A percentile compares a stretch with the other conserved stretches of the same genome.
These are phyloP conservation scores for Pisolithus orientalis DNA, from an alignment of 768 basidiomycete species.

Conservation along the genomic window DNA sequence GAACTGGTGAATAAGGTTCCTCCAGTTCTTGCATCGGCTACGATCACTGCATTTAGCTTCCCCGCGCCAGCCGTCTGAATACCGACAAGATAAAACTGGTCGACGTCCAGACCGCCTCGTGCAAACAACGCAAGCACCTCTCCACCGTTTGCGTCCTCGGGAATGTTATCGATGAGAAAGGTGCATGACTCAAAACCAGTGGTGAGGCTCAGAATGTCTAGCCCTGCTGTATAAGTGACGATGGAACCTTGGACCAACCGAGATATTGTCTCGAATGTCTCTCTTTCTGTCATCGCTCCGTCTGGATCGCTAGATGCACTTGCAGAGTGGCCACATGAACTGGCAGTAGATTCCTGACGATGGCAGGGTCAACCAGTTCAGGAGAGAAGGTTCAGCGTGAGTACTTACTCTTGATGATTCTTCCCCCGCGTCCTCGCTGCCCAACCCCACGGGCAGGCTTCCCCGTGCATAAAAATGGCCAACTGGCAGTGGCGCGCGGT, in stretches of 20 bases:
- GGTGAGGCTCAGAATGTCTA: conserved; percentile 38
- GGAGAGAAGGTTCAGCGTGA: too few species aligned
- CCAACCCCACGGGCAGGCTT: background rate
- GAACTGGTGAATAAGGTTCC: conserved; percentile 36
- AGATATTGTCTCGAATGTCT: background rate
- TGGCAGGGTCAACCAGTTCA: background rate
- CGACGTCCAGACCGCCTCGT: conserved; percentile 35
- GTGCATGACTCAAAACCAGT: conserved; percentile 49
- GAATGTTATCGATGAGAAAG: conserved; percentile 41
- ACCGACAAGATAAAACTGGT: conserved; percentile 29
- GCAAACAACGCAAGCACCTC: conserved; percentile 41
- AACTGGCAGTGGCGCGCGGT: background rate
- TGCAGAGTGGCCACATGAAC: background rate
- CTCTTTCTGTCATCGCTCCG: background rate
- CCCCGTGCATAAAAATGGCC: background rate
- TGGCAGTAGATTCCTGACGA: background rate
- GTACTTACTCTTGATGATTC: background rate
- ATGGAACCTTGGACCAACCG: conserved; percentile 39
- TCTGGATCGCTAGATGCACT: too few species aligned
- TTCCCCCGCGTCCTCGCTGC: background rate
- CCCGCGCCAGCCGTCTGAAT: conserved; percentile 23
- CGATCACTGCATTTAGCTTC: conserved; percentile 35
- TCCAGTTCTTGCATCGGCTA: conserved; percentile 37
- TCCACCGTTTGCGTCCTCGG: conserved; percentile 29
- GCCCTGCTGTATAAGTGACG: conserved; percentile 45